Conservation (phyloP, 2,329 filamentous ascomycete genomes). For the Pyrenochaeta sp. region DNA sequence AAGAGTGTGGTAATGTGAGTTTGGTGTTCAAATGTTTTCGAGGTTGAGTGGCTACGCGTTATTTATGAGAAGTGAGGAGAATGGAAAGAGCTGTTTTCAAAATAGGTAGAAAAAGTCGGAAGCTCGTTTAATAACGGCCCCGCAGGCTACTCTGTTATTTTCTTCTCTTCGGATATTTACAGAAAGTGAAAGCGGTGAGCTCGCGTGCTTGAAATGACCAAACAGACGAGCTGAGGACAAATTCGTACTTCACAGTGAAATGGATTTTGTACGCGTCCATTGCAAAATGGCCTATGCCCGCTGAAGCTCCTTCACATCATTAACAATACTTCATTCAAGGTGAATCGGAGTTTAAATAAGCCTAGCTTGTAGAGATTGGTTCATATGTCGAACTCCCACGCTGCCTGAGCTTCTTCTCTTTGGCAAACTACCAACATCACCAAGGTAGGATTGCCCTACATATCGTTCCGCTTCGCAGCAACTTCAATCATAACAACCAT, state of each 20-base stretch:
- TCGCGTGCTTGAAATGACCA: background rate
- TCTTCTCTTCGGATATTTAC: background rate
- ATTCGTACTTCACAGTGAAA: background rate
- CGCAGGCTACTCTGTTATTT: background rate
- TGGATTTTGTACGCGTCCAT: background rate
- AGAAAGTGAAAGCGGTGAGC: background rate
- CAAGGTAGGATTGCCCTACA: background rate
- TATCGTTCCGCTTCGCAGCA: background rate
- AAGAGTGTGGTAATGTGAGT: background rate
- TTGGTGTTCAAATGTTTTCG: background rate
- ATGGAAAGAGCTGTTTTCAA: background rate
- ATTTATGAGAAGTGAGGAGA: background rate
- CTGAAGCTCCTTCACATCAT: background rate
- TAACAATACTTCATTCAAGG: background rate
- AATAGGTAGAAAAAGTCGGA: background rate
- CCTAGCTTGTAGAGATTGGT: background rate
- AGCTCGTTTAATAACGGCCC: background rate
- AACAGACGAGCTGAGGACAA: background rate
- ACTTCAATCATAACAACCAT: background rate
- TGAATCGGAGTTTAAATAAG: background rate
- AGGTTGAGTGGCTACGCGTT: background rate
- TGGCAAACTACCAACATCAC: conserved; percentile 1
- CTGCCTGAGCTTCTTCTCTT: conserved; percentile 2
- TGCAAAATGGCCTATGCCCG: background rate
- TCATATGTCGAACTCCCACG: background rate